Percentiles rank a stretch among this genome's conserved stretches.
Evolutionary conservation across 768 basidiomycete genomes (phyloP).

Genomic region (Suillus tomentosus): DNA sequence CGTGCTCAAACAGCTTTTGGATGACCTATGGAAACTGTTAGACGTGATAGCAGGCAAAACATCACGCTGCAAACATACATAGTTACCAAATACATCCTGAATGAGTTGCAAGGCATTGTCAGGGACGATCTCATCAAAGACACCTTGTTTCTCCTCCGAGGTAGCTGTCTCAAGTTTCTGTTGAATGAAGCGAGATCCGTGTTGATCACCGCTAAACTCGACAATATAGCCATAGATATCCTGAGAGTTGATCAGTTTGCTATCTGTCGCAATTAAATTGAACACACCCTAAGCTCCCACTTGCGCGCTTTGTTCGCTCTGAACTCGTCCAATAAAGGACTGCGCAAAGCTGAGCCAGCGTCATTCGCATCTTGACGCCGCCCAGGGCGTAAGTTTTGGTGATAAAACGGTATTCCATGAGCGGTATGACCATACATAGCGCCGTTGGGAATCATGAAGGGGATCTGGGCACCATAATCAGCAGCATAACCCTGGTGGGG

Average conservation of each 20-base stretch:
- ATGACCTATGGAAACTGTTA: slow-evolving; percentile 61
- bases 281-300: slow-evolving; percentile 78
- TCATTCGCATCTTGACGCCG: slow-evolving; percentile 48
- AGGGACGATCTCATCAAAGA: slow-evolving; percentile 90
- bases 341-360: slow-evolving; percentile 49
- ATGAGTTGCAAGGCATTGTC: slow-evolving; percentile 73
- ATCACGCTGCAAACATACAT: slow-evolving; percentile 51
- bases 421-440: slow-evolving; percentile 47
- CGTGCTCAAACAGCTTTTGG: slow-evolving; percentile 91
- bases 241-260: slow-evolving; percentile 41
- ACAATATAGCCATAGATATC: slow-evolving; percentile 84
- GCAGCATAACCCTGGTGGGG: slow-evolving; percentile 42
- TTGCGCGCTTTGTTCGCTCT: slow-evolving; percentile 73
- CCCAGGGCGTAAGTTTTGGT: slow-evolving; percentile 42
- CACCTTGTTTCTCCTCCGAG: slow-evolving; percentile 73
- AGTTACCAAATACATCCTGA: slow-evolving; percentile 95
- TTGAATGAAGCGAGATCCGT: slow-evolving; percentile 98
- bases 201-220: slow-evolving; percentile 93
- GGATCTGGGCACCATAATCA: slow-evolving; percentile 52
- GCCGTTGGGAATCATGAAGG: slow-evolving; percentile 46
- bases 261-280: neutral
- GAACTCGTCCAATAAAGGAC: slow-evolving; percentile 82
- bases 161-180: slow-evolving; percentile 76
- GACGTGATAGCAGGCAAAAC: slow-evolving; percentile 4
- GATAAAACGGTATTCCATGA: slow-evolving; percentile 37